Evolutionary conservation across 768 basidiomycete species (phyloP).

Genomic region (Leucocoprinus sp.): DNA sequence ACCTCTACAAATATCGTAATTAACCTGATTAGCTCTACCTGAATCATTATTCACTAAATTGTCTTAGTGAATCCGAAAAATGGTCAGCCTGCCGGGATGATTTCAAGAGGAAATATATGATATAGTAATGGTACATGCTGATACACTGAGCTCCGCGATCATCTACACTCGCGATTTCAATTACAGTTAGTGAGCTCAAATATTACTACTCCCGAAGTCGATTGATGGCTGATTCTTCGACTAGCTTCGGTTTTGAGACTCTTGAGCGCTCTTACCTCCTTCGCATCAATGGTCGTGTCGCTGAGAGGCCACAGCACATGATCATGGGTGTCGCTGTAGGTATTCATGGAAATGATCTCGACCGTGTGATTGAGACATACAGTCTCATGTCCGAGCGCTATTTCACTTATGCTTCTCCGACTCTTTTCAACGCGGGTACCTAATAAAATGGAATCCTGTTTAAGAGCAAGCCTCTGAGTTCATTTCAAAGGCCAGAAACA

Average conservation of each 20-base stretch:
- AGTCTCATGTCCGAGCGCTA: constrained; percentile 97
- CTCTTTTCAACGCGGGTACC: constrained; percentile 96
- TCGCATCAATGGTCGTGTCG: constrained; percentile 87
- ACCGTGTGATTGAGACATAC: constrained; percentile 85
- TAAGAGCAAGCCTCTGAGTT: no score
- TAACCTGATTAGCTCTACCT: background rate
- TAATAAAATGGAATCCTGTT: no score
- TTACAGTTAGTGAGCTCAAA: constrained; percentile 75
- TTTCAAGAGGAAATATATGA: constrained; percentile 82
- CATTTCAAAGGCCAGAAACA: no score
- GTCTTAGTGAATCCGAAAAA: constrained; percentile 88
- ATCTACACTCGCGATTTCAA: constrained; percentile 98
- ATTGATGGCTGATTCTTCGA: background rate
- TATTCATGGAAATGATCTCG: constrained; percentile 86
- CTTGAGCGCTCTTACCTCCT: constrained; percentile 97
- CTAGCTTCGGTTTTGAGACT: constrained; percentile 98
- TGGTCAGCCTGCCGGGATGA: constrained; percentile 79
- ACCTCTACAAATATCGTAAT: constrained; percentile 83
- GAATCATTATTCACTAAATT: constrained; percentile 17
- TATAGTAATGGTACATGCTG: constrained; percentile 72
- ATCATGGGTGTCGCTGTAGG: constrained; percentile 99
- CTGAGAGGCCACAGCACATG: constrained; percentile 97
- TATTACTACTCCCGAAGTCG: no score
- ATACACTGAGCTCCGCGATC: constrained; percentile 82
- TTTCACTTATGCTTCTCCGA: constrained; percentile 98